Evolutionary conservation across 345 rosid species (phyloP), one percentile per base, ranked within the genome.

Genomic region (Sonneratia caseolaris): DNA sequence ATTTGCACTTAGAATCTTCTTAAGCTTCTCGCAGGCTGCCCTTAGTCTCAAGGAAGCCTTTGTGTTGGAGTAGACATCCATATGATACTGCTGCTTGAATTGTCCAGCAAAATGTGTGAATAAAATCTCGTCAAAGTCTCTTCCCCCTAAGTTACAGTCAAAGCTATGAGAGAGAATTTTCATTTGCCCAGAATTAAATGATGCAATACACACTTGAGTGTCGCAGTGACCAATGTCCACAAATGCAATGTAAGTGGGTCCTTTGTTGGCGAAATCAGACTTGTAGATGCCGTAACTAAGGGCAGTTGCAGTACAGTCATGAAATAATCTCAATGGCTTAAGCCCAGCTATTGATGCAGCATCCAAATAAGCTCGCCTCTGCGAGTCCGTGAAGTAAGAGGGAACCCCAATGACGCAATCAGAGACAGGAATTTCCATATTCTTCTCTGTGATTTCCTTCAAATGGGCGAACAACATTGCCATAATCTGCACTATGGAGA

Each of bases 371-470:
- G 86, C 83, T 36, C 79, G 79, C 74, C 91, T 83, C 80, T 84
- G 88, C 79, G 85, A 76, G 64, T 87, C 91, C 0, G 87, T 78
- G 71, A 84, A 86, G 80, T 86, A 83, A 13, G 88, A 84, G 47
- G 91, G 91, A 68, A 87, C 56, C 64, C 91, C 86, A 69, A 84
- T 83, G 70, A 87, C 91, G 51, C 91, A 84, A 72, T 87, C 86
- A 3, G 45, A 35, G 37, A 86, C 79, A 13, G 86, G 79, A 73
- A 76, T 80, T 74, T 79, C 86, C 81, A 84, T 65, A 71, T 78
- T 79, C 73, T 82, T 84, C 85, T 81, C 87, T 0, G 87, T 51
- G 73, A 86, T 75, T 3, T 79, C 84, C 73, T 82, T 86, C 80
- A 86, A 75, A 81, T 86, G 87, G 0, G 87, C 78, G 67, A 86